Evolutionary conservation across 2,329 filamentous ascomycete species (phyloP).

Genomic region (Aspergillus flavus): DNA sequence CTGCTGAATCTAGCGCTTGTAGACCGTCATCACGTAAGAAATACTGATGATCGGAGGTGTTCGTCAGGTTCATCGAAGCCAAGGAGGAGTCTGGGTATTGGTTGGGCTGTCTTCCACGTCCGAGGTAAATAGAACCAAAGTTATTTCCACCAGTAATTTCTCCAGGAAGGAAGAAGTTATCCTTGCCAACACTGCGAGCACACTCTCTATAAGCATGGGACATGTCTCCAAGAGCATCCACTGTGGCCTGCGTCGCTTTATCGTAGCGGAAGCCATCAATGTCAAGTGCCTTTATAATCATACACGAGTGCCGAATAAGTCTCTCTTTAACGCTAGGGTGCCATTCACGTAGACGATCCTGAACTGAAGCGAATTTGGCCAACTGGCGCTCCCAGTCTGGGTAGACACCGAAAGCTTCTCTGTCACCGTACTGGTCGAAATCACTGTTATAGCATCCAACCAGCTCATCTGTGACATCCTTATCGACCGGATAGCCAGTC

Average conservation of each 20-base stretch:
- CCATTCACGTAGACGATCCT: conserved; percentile 69
- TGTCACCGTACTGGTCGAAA: conserved; percentile 67
- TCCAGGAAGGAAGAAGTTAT: conserved; percentile 66
- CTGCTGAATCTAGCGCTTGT: conserved; percentile 60
- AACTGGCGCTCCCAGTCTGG: conserved; percentile 66
- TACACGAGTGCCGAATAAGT: conserved; percentile 64
- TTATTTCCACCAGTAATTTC: conserved; percentile 66
- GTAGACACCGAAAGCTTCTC: conserved; percentile 64
- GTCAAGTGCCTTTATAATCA: conserved; percentile 64
- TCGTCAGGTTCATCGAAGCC: conserved; percentile 53
- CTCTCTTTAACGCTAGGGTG: conserved; percentile 59
- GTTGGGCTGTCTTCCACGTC: conserved; percentile 61
- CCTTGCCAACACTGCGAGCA: conserved; percentile 58
- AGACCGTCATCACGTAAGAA: conserved; percentile 58
- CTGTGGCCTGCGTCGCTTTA: conserved; percentile 66
- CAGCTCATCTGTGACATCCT: conserved; percentile 51
- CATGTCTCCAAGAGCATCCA: conserved; percentile 63
- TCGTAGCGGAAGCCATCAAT: conserved; percentile 69
- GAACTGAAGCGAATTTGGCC: conserved; percentile 67
- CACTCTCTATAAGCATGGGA: conserved; percentile 60
- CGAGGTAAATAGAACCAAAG: conserved; percentile 63
- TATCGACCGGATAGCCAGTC: conserved; percentile 54
- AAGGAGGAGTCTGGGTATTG: conserved; percentile 53
- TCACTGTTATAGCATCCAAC: conserved; percentile 64
- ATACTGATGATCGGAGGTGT: conserved; percentile 44